Evolutionary conservation across 164 flowering plant genomes (phyloP), one percentile per base, ranked within the genome.

Genomic region (Piper longum): DNA sequence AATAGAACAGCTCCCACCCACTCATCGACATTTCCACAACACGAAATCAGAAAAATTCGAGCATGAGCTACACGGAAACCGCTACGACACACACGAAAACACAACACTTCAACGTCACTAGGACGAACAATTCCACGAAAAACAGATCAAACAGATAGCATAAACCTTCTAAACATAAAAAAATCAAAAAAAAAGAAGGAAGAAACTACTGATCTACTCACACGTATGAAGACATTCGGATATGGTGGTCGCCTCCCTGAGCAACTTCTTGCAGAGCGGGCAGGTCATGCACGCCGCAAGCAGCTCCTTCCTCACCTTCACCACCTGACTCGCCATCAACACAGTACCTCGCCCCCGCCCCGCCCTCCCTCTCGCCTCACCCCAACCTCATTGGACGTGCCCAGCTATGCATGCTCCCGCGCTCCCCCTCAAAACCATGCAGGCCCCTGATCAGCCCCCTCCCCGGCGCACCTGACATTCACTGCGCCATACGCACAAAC

Each of bases 171-270:
- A 12, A 12, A 13, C 48, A 9, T 5, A 1, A 26, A 26, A 26
- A 26, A 26, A 26, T 0, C 52, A 8, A 48, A 48, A 12, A 48
- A 12, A 9, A 48, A 5, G 0, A 48, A 12, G 14, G 12, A 9
- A 2, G 52, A 8, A 48, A 8, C 52, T 48, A 8, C 36, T 3
- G 14, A 48, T 2, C 52, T 9, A 76, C 85, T 82, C 64, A 92
- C 98, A 92, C 55, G 98, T 87, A 69, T 92, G 98, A 62, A 92
- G 96, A 69, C 98, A 92, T 45, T 82, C 79, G 41, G 95, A 88
- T 9, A 92, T 80, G 60, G 98, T 92, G 4, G 98, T 89, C 63
- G 98, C 98, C 11, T 92, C 91, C 39, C 68, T 76, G 59, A 89
- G 73, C 48, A 89, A 79, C 72, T 82, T 83, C 59, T 85, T 61